Evolutionary conservation across 192 early-diverging fungal species (phyloP).

Genomic region (Linnemannia schmuckeri): DNA sequence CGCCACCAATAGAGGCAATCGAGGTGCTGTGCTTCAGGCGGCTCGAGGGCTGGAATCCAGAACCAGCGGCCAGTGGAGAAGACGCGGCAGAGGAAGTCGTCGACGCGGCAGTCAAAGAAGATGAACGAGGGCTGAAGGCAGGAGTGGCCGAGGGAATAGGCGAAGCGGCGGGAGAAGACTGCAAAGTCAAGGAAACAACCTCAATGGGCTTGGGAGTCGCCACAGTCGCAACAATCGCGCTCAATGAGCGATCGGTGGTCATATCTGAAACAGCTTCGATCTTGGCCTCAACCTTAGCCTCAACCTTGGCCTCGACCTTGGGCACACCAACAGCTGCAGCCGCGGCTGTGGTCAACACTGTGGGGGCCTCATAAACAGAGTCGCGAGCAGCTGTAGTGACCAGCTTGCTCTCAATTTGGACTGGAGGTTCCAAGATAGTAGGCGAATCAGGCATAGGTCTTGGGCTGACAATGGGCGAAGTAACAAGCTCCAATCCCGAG

Average conservation of each 20-base stretch:
- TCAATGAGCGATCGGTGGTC: background rate
- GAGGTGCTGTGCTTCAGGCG: constrained; percentile 30
- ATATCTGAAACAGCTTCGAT: background rate
- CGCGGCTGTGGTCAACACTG: background rate
- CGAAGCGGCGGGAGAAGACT: constrained; percentile 18
- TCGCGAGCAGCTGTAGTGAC: background rate
- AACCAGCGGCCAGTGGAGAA: background rate
- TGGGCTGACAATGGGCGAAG: background rate
- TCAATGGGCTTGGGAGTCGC: background rate
- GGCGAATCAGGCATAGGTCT: background rate
- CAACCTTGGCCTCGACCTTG: background rate
- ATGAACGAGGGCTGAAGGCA: constrained; percentile 13
- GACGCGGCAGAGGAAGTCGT: background rate
- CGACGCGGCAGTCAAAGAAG: background rate
- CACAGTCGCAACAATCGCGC: background rate
- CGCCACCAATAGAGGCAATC: background rate
- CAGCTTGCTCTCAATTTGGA: constrained; percentile 8
- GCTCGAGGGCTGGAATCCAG: constrained; percentile 11
- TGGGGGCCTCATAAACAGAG: background rate
- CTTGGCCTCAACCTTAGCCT: background rate
- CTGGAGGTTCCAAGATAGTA: background rate
- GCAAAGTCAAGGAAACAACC: background rate
- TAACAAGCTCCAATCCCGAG: constrained; percentile 4
- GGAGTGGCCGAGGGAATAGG: constrained; percentile 36
- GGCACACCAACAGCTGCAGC: background rate